Evolutionary conservation across 2,329 filamentous ascomycete genomes (phyloP).

Genomic region (Pestalotiopsis sp.): DNA sequence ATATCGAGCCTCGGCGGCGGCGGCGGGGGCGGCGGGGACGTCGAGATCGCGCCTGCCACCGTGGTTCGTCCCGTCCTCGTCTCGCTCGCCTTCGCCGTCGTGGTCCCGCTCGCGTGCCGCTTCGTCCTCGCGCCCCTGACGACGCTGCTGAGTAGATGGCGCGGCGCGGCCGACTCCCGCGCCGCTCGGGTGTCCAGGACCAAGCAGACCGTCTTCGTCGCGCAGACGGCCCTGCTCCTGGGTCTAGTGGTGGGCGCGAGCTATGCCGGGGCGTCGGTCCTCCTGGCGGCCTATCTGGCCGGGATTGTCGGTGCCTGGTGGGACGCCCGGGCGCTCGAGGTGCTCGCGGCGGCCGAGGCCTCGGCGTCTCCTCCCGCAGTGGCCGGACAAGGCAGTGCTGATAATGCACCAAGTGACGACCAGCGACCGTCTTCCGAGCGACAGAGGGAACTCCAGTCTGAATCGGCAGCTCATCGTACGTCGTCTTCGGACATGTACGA

Average conservation of each 20-base stretch:
- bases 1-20: conserved; percentile 63
- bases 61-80: conserved; percentile 49
- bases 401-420: not conserved
- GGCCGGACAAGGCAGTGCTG: not conserved
- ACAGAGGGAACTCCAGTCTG: not conserved
- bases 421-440: not conserved
- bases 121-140: conserved; percentile 46
- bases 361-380: not conserved
- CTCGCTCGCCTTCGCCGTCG: conserved; percentile 52
- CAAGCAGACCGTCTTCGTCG: conserved; percentile 39
- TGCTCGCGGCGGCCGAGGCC: not conserved
- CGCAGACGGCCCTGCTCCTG: conserved; percentile 54
- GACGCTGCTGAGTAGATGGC: conserved; percentile 31
- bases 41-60: conserved; percentile 31
- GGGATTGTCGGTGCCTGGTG: conserved; percentile 64
- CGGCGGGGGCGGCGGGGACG: conserved; percentile 31
- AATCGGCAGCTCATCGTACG: not conserved
- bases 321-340: conserved; percentile 38
- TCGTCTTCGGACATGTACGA: conserved; percentile 18
- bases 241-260: conserved; percentile 50
- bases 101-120: conserved; percentile 48
- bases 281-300: conserved; percentile 66
- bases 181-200: conserved; percentile 25
- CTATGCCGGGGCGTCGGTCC: conserved; percentile 64
- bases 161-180: conserved; percentile 22